A percentile compares a stretch with the other conserved stretches of the same genome.
phyloP scores from a whole-genome alignment of 2,329 filamentous ascomycete genomes.

The Chalaropsis thielavioides region DNA sequence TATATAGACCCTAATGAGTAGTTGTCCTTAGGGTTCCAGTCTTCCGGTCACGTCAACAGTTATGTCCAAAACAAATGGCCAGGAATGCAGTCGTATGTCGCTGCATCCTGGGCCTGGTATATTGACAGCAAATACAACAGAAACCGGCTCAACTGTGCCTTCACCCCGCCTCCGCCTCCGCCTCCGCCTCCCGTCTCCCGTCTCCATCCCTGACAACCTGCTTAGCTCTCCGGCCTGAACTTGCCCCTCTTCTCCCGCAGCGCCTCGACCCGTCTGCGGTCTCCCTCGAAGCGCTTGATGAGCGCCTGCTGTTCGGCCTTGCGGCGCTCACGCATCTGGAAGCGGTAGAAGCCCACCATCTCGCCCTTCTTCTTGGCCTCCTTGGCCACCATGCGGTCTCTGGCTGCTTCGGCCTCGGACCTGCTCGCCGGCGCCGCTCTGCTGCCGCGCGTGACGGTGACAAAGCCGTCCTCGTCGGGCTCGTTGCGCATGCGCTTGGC shows the following conservation, averaged over 20 bases:
- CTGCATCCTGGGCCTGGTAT: no score
- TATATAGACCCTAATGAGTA: background rate
- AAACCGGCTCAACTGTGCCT: background rate
- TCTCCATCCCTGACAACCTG: slow-evolving; percentile 21
- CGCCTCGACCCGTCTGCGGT: slow-evolving; percentile 54
- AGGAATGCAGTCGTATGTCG: no score
- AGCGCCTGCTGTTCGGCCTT: slow-evolving; percentile 59
- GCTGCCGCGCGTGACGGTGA: slow-evolving; percentile 75
- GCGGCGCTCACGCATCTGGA: slow-evolving; percentile 64
- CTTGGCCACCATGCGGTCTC: slow-evolving; percentile 46
- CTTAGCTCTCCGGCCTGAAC: slow-evolving; percentile 39
- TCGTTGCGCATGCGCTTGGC: slow-evolving; percentile 55
- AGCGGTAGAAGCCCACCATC: slow-evolving; percentile 65
- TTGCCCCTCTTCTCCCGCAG: slow-evolving; percentile 55
- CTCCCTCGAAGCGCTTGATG: slow-evolving; percentile 59
- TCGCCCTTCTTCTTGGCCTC: slow-evolving; percentile 47
- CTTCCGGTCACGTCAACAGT: no score
- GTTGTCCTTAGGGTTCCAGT: background rate
- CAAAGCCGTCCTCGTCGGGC: slow-evolving; percentile 88
- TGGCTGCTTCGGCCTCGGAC: slow-evolving; percentile 51
- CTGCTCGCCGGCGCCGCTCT: slow-evolving; percentile 57
- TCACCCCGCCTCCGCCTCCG: slow-evolving; percentile 29
- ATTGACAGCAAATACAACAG: slow-evolving; percentile 1
- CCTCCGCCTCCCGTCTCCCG: slow-evolving; percentile 21
- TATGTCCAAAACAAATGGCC: no score